Conservation (phyloP, 2,329 filamentous ascomycete genomes). For the Fusarium mexicanum region DNA sequence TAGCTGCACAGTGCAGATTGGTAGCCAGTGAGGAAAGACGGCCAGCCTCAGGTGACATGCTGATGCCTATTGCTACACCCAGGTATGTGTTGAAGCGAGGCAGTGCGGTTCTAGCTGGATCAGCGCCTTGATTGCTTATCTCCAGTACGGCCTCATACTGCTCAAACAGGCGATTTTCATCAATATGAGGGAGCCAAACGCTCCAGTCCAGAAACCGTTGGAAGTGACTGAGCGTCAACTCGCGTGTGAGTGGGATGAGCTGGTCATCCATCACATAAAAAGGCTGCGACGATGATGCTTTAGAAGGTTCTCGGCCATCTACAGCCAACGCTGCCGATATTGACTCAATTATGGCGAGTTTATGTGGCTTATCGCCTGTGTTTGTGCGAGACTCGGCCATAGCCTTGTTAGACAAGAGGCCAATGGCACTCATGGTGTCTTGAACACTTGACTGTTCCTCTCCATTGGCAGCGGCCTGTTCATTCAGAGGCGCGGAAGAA, state of each 20-base stretch:
- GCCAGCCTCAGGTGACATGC: conserved; percentile 2
- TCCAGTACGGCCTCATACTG: conserved; percentile 3
- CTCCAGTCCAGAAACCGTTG: not conserved
- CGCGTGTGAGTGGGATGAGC: not conserved
- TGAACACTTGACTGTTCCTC: conserved; percentile 25
- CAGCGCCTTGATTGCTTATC: rapidly evolving
- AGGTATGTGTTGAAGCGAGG: conserved; percentile 17
- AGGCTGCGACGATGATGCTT: not conserved
- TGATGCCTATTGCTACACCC: conserved; percentile 5
- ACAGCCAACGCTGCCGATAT: conserved; percentile 16
- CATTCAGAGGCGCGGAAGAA: rapidly evolving
- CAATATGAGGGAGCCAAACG: conserved; percentile 7
- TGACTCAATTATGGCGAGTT: conserved; percentile 5
- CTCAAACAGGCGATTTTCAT: not conserved
- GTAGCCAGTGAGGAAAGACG: not conserved
- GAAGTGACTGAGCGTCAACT: not conserved
- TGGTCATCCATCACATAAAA: not conserved
- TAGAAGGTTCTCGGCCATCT: conserved; percentile 11
- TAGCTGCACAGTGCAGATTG: not conserved
- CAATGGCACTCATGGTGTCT: conserved; percentile 29
- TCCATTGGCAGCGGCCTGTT: rapidly evolving
- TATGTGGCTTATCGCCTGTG: not conserved
- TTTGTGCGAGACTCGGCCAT: conserved; percentile 21
- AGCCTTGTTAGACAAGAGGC: conserved; percentile 13
- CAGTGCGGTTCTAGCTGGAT: not conserved